phyloP scores from a whole-genome alignment of 2,329 filamentous ascomycete genomes.

The Fusarium sp. region DNA sequence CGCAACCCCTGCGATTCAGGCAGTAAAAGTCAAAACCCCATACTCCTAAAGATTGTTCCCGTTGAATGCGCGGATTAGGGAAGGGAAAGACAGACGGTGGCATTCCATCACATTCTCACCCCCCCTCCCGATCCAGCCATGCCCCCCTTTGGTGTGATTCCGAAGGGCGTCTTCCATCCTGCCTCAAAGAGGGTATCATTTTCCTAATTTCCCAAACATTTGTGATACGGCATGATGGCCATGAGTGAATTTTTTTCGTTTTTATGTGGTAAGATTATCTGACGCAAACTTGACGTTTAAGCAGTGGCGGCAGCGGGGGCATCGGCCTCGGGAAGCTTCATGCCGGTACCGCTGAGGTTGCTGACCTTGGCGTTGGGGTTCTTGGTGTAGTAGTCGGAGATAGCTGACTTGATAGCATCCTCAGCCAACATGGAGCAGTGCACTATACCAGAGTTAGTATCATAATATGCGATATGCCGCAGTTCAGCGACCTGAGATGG shows the following conservation, averaged over 20 bases:
- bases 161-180: slow-evolving; percentile 27
- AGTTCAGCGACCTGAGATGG: not conserved
- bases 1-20: slow-evolving; percentile 23
- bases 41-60: slow-evolving; percentile 40
- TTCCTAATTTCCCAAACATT: slow-evolving; percentile 36
- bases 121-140: slow-evolving; percentile 18
- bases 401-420: slow-evolving; percentile 91
- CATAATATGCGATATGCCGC: slow-evolving; percentile 25
- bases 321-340: slow-evolving; percentile 70
- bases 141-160: slow-evolving; percentile 12
- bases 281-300: slow-evolving; percentile 25
- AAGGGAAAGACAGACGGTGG: slow-evolving; percentile 18
- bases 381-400: slow-evolving; percentile 90
- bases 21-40: slow-evolving; percentile 40
- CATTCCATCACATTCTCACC: slow-evolving; percentile 24
- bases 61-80: slow-evolving; percentile 25
- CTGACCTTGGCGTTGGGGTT: slow-evolving; percentile 80
- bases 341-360: slow-evolving; percentile 79
- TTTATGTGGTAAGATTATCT: slow-evolving; percentile 13
- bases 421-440: slow-evolving; percentile 94
- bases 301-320: slow-evolving; percentile 50
- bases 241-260: slow-evolving; percentile 20
- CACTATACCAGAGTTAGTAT: slow-evolving; percentile 62
- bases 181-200: slow-evolving; percentile 45
- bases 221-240: slow-evolving; percentile 7